These are phyloP conservation scores for Dendrobium chrysotoxum DNA, from an alignment of 106 monocot genomes.

Conservation along the genomic window DNA sequence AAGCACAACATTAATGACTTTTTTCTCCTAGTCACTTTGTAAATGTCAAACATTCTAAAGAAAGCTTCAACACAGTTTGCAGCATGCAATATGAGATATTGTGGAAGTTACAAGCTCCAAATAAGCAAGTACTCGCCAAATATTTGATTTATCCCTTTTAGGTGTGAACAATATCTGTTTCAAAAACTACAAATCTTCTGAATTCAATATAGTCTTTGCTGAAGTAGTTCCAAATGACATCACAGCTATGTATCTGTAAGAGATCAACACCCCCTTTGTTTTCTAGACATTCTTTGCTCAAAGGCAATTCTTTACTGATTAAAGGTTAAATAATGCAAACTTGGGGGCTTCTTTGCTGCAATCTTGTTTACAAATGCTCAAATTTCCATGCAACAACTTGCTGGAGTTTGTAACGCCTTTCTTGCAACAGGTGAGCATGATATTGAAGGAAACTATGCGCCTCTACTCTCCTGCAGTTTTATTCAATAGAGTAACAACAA, in stretches of 20 bases:
- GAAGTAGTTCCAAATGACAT: neutral
- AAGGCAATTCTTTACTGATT: neutral
- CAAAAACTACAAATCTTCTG: too few relatives aligned
- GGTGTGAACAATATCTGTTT: too few relatives aligned
- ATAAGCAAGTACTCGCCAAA: too few relatives aligned
- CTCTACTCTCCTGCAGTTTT: conserved; percentile 56
- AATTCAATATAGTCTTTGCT: neutral
- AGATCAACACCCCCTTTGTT: neutral
- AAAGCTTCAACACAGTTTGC: too few relatives aligned
- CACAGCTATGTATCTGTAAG: neutral
- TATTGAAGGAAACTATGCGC: conserved; percentile 74
- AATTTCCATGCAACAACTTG: neutral
- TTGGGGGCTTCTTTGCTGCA: neutral
- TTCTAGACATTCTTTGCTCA: neutral
- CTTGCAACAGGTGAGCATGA: conserved; percentile 44
- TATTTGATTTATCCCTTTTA: too few relatives aligned
- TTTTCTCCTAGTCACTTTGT: too few relatives aligned
- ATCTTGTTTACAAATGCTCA: neutral
- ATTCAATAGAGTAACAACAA: conserved; percentile 27
- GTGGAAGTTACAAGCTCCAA: too few relatives aligned
- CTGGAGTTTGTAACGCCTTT: neutral
- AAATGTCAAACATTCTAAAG: too few relatives aligned
- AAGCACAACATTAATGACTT: too few relatives aligned
- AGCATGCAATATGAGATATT: too few relatives aligned
- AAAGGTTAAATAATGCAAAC: neutral